phyloP scores from a whole-genome alignment of 2,329 filamentous ascomycete genomes.

The Pyrenochaeta sp. region DNA sequence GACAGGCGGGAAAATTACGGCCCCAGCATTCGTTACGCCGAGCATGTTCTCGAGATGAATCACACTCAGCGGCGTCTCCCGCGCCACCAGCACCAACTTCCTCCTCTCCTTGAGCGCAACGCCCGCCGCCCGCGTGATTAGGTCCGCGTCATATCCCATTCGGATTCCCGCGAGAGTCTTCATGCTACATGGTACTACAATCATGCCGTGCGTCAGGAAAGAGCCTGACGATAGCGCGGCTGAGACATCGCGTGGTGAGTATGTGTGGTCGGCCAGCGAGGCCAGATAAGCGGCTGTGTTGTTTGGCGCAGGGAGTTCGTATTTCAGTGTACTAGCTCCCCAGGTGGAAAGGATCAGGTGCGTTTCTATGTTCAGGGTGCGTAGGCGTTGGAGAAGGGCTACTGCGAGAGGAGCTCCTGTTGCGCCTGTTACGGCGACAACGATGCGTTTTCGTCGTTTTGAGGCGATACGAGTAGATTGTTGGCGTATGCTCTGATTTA shows the following conservation, averaged over 20 bases:
- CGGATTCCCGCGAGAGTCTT: constrained; percentile 57
- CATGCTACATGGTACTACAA: constrained; percentile 58
- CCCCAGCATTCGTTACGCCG: constrained; percentile 7
- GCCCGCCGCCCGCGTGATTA: constrained; percentile 56
- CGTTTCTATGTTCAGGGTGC: constrained; percentile 48
- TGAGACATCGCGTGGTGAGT: constrained; percentile 53
- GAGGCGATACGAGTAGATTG: neutral
- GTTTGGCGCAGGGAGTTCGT: constrained; percentile 15
- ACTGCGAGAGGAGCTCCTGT: constrained; percentile 57
- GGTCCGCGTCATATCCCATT: constrained; percentile 53
- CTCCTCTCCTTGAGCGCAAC: constrained; percentile 58
- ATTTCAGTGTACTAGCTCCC: constrained; percentile 52
- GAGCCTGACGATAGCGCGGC: constrained; percentile 56
- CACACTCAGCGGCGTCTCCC: constrained; percentile 51
- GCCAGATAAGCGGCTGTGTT: constrained; percentile 2
- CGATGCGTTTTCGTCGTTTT: constrained; percentile 37
- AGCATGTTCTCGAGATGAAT: constrained; percentile 55
- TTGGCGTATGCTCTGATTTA: neutral
- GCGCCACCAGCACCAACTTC: constrained; percentile 49
- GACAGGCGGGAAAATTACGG: constrained; percentile 18
- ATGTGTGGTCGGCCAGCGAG: constrained; percentile 23
- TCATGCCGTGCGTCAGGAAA: constrained; percentile 57
- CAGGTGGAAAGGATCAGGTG: constrained; percentile 56
- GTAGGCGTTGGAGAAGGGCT: constrained; percentile 51
- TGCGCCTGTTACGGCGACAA: constrained; percentile 60